These are phyloP conservation scores for Scorias spongiosa DNA, from an alignment of 2,329 filamentous ascomycete genomes.

Conservation along the genomic window DNA sequence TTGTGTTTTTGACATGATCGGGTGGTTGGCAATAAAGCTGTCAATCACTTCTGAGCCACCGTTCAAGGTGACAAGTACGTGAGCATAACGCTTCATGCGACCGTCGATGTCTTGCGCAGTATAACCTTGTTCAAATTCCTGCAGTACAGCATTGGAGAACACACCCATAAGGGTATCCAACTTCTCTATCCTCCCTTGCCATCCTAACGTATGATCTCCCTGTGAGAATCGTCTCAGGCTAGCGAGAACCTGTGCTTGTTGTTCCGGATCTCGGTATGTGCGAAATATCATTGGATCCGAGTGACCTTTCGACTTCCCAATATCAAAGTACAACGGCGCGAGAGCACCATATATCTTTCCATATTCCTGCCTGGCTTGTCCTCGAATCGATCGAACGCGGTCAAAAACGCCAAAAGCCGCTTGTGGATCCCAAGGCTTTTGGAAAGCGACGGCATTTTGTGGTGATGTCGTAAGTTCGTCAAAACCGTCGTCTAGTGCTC, in stretches of 20 bases:
- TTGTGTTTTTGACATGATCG: slow-evolving; percentile 60
- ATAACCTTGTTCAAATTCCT: slow-evolving; percentile 87
- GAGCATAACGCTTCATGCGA: slow-evolving; percentile 75
- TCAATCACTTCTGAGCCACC: slow-evolving; percentile 67
- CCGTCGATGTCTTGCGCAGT: slow-evolving; percentile 79
- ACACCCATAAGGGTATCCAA: slow-evolving; percentile 59
- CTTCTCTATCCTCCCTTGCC: slow-evolving; percentile 53
- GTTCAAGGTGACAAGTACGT: slow-evolving; percentile 69
- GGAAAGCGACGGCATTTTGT: slow-evolving; percentile 4
- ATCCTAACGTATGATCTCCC: slow-evolving; percentile 68
- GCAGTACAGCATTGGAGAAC: slow-evolving; percentile 79
- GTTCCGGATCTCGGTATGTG: slow-evolving; percentile 72
- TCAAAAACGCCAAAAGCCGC: slow-evolving; percentile 55
- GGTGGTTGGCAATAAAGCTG: slow-evolving; percentile 71
- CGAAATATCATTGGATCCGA: slow-evolving; percentile 74
- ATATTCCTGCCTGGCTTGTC: slow-evolving; percentile 76
- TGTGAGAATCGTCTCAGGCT: slow-evolving; percentile 65
- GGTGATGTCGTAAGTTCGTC: slow-evolving; percentile 52
- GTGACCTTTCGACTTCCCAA: slow-evolving; percentile 55
- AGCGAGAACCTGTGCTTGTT: slow-evolving; percentile 77
- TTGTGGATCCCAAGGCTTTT: slow-evolving; percentile 39
- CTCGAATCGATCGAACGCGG: slow-evolving; percentile 61
- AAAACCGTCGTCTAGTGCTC: slow-evolving; percentile 53
- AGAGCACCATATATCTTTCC: slow-evolving; percentile 80
- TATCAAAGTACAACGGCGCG: slow-evolving; percentile 76